phyloP scores from a whole-genome alignment of 139 green algal species.

The Coelastrella sp. region DNA sequence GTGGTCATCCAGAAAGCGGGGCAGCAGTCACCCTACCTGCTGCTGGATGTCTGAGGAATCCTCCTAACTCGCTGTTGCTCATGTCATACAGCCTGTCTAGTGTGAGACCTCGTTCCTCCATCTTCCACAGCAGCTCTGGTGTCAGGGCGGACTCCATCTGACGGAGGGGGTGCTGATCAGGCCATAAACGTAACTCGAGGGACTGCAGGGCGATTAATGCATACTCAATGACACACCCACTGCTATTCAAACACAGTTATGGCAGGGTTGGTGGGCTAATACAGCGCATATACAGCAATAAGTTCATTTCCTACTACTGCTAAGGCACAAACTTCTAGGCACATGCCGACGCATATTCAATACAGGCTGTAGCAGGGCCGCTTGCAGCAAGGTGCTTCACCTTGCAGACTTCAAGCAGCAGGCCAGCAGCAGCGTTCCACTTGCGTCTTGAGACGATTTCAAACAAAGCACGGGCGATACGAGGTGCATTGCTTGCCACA shows the following conservation, averaged over 20 bases:
- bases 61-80: constrained; percentile 85
- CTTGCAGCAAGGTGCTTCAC: no score
- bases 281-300: no score
- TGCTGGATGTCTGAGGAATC: constrained; percentile 83
- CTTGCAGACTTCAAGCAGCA: constrained; percentile 77
- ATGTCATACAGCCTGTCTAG: constrained; percentile 90
- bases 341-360: no score
- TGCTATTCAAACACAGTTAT: background rate
- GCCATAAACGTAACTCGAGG: constrained; percentile 92
- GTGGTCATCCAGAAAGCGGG: background rate
- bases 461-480: constrained; percentile 94
- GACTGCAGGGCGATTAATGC: constrained; percentile 36
- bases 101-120: constrained; percentile 83
- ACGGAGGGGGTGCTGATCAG: constrained; percentile 88
- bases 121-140: constrained; percentile 87
- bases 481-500: constrained; percentile 86
- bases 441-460: constrained; percentile 89
- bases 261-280: no score
- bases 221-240: background rate
- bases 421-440: constrained; percentile 76
- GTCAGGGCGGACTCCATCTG: constrained; percentile 85
- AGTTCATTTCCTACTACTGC: no score
- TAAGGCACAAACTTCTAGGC: no score
- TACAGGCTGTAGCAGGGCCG: no score
- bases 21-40: constrained; percentile 58